Base-by-base conservation (phyloP, 371 early-diverging fungal species). In the Gilbertella persicaria region DNA sequence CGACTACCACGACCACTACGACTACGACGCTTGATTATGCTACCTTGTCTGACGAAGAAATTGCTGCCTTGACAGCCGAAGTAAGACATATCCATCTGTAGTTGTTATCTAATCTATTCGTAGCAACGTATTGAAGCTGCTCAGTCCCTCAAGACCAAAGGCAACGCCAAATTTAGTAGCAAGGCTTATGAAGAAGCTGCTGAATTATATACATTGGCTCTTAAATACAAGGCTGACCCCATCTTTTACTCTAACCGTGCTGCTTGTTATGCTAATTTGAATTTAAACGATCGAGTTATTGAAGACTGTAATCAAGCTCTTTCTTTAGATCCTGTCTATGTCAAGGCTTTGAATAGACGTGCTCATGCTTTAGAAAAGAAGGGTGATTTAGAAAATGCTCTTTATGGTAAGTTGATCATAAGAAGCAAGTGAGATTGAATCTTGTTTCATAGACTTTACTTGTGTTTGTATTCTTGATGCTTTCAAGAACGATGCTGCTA, bases 241-340 rank as follows among this genome's bases (percentile, higher is more conserved):
- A 89, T 98, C 41, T 97, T 85, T 58, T 97, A 81, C 74, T 87
- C 93, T 58, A 98, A 98, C 83, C 88, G 98, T 39, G 97, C 97
- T 12, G 98, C 95, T 12, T 95, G 94, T 71, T 90, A 87, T 60
- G 84, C 87, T 5, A 85, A 88, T 51, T 66, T 87, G 41, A 86
- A 84, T 29, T 62, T 88, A 50, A 79, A 87, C 53, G 86, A 84
- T 13, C 77, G 84, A 38, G 93, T 89, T 26, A 85, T 89, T 59
- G 81, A 80, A 35, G 89, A 89, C 64, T 84, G 88, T 63, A 80
- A 73, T 33, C 66, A 64, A 53, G 94, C 94, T 3, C 71, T 95
- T 19, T 76, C 82, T 50, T 73, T 85, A 23, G 90, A 91, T 53
- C 87, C 91, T 16, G 77, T 78, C 13, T 94, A 89, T 53, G 82